A percentile compares a stretch with the other conserved stretches of the same genome.
Conservation (phyloP, 2,329 filamentous ascomycete species). For the Orbilia javanica region DNA sequence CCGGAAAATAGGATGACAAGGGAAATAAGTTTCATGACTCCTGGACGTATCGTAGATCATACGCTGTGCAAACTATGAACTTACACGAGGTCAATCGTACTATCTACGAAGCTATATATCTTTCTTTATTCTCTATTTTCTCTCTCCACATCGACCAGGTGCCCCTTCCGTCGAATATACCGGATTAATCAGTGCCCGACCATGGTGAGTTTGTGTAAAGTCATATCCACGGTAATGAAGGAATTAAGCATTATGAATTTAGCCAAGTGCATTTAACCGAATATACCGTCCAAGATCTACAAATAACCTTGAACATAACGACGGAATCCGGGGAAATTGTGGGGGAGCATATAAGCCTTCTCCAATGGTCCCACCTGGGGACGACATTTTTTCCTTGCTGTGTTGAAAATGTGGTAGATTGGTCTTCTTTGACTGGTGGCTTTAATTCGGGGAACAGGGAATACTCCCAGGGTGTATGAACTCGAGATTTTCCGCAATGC, state of each 20-base stretch:
- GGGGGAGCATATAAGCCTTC: slow-evolving; percentile 4
- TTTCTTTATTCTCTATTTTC: too few species aligned
- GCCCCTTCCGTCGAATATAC: neutral
- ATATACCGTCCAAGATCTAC: neutral
- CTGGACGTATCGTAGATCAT: neutral
- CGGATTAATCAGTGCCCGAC: neutral
- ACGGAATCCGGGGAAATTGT: slow-evolving; percentile 49
- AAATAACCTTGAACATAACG: neutral
- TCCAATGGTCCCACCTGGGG: neutral
- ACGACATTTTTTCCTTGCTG: neutral
- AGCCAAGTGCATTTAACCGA: slow-evolving; percentile 43
- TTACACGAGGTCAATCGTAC: neutral
- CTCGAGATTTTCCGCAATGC: slow-evolving; percentile 31
- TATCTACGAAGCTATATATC: neutral
- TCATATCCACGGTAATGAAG: slow-evolving; percentile 1
- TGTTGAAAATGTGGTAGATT: slow-evolving; percentile 56
- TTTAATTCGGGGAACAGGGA: slow-evolving; percentile 35
- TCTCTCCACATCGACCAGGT: neutral
- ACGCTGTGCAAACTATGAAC: neutral
- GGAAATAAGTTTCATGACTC: slow-evolving; percentile 10
- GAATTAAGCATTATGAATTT: slow-evolving; percentile 45
- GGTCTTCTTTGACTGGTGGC: slow-evolving; percentile 40
- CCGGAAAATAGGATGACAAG: slow-evolving; percentile 4
- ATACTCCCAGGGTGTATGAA: slow-evolving; percentile 8
- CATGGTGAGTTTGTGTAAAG: too few species aligned